Base-by-base conservation (phyloP, 139 green algal genomes). In the Gonium pectorale region DNA sequence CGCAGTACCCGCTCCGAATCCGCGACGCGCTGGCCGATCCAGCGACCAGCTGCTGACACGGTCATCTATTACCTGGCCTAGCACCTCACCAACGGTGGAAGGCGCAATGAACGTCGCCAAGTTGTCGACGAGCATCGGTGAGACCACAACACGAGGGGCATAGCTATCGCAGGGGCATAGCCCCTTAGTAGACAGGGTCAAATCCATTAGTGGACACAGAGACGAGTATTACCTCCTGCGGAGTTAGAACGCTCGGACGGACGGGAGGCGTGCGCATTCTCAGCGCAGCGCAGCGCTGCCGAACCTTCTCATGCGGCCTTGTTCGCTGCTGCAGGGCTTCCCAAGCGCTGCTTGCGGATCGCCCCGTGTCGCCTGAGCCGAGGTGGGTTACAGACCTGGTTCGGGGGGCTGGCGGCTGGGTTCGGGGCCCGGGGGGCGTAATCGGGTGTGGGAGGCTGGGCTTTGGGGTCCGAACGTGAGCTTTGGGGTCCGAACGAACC, bases 101-200 rank as follows among this genome's bases (percentile, higher is more conserved):
- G n/a, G 3, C 67, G 54, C 43, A 26, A 77, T 77, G 68, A 77
- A 77, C 44, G 44, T 77, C 43, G 68, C 68, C 40, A 77, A 77
- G 40, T n/a, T 77, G 6, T 43, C 68, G 46, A 51, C 68, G 11
- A 43, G 68, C 60, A 56, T n/a, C n/a, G n/a, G n/a, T n/a, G n/a
- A n/a, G n/a, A n/a, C n/a, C n/a, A n/a, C n/a, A n/a, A n/a, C n/a
- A n/a, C n/a, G n/a, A n/a, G n/a, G n/a, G 17, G 49, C 49, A 56
- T 13, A 56, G 17, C 49, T 56, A 56, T 17, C 13, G 49, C 17
- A 56, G 13, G 13, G 13, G 17, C 49, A 56, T 56, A 26, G 17
- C 13, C 49, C 17, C 49, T 13, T 56, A 17, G 49, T 56, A 26
- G 17, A 56, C 49, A 56, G 13, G 13, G 13, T 56, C 17, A 17